These are phyloP conservation scores for Irpex sp. DNA, from an alignment of 1,284 basidiomycete genomes.

Conservation along the genomic window DNA sequence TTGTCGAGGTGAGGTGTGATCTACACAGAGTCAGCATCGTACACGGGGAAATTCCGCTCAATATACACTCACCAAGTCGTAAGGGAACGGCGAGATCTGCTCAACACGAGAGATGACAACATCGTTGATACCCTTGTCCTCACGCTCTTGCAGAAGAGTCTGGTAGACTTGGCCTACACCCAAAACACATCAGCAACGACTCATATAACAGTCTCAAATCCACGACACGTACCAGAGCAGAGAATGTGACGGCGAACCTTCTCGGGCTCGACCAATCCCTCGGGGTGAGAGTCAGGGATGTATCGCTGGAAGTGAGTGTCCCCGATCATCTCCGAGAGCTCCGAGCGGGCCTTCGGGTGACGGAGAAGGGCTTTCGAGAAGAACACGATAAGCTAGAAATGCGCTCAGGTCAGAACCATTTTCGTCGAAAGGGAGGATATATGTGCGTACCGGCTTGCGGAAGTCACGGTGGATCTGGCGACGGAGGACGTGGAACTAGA, in stretches of 20 bases:
- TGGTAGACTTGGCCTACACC: conserved; percentile 87
- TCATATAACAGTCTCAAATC: background rate
- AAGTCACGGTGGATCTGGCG: conserved; percentile 95
- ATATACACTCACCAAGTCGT: conserved; percentile 65
- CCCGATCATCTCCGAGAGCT: conserved; percentile 82
- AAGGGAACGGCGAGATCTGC: conserved; percentile 94
- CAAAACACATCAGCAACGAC: background rate
- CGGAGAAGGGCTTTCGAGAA: conserved; percentile 96
- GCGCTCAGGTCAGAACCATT: background rate
- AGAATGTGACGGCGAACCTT: conserved; percentile 90
- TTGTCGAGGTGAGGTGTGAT: conserved; percentile 87
- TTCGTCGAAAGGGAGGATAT: background rate
- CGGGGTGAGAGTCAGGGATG: conserved; percentile 77
- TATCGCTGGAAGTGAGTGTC: conserved; percentile 93
- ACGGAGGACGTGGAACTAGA: conserved; percentile 88
- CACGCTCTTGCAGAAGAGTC: conserved; percentile 83
- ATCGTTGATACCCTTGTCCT: conserved; percentile 85
- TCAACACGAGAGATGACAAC: conserved; percentile 93
- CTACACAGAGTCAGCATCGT: conserved; percentile 33
- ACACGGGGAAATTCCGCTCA: background rate
- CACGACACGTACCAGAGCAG: conserved; percentile 54
- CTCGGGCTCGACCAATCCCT: conserved; percentile 72
- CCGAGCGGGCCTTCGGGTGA: conserved; percentile 87
- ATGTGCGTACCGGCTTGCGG: conserved; percentile 75
- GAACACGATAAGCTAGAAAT: conserved; percentile 75